A percentile compares a stretch with the other conserved stretches of the same genome.
Conservation (phyloP, 2,329 filamentous ascomycete species). For the Apiospora marii region DNA sequence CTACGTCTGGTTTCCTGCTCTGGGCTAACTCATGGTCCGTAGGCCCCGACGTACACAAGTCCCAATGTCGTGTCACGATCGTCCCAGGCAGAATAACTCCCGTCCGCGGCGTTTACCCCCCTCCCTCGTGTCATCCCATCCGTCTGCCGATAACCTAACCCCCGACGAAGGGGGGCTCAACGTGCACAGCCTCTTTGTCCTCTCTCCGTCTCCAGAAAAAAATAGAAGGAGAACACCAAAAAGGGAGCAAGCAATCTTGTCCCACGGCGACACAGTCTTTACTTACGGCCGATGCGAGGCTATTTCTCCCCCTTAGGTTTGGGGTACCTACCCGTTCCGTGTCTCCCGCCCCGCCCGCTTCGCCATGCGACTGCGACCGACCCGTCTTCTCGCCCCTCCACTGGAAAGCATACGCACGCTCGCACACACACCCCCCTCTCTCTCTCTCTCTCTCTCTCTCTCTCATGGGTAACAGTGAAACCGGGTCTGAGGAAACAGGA, state of each 20-base stretch:
- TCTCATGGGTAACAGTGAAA: not conserved
- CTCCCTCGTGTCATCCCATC: slow-evolving; percentile 15
- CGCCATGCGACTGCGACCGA: slow-evolving; percentile 18
- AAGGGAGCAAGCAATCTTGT: slow-evolving; percentile 12
- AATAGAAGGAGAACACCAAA: not conserved
- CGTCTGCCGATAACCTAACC: slow-evolving; percentile 22
- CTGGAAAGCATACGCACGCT: not conserved
- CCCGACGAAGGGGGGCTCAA: not conserved
- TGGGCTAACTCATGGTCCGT: not conserved
- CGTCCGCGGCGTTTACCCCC: not conserved
- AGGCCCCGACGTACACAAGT: not conserved
- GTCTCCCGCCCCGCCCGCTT: not conserved
- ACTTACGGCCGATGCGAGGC: slow-evolving; percentile 19
- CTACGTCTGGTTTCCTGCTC: not conserved
- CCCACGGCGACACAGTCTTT: slow-evolving; percentile 17
- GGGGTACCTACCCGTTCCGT: slow-evolving; percentile 15
- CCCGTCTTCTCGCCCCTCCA: not conserved
- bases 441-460: not conserved
- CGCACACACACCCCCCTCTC: not conserved
- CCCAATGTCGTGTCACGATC: slow-evolving; percentile 10
- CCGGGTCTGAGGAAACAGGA: not conserved
- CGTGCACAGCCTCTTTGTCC: not conserved
- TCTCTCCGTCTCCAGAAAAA: not conserved
- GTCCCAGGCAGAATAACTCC: slow-evolving; percentile 21
- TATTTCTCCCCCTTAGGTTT: slow-evolving; percentile 15